Conservation (phyloP, 768 basidiomycete genomes). For the Paxillus ammoniavirescens region DNA sequence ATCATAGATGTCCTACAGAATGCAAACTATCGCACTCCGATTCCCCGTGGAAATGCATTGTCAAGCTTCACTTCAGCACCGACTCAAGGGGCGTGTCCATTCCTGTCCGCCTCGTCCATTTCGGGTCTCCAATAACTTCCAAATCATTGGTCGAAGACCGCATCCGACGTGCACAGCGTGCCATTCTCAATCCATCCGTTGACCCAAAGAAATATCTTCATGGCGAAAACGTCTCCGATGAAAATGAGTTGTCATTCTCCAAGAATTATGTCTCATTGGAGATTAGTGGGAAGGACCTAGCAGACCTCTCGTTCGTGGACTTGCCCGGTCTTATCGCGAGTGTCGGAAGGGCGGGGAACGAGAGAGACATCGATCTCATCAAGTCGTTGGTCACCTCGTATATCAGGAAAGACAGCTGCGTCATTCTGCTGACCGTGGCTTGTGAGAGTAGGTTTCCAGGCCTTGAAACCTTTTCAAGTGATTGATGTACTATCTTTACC, state of each 20-base stretch:
- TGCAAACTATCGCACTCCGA: conserved; percentile 42
- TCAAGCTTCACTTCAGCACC: conserved; percentile 41
- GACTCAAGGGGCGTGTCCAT: conserved; percentile 36
- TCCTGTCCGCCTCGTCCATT: conserved; percentile 35
- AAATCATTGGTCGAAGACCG: conserved; percentile 57
- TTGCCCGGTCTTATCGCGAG: conserved; percentile 59
- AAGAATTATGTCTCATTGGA: conserved; percentile 50
- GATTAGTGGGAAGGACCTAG: conserved; percentile 54
- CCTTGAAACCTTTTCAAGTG: too few relatives aligned
- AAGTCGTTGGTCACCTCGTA: conserved; percentile 50
- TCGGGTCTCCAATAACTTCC: conserved; percentile 46
- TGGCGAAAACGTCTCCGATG: not conserved
- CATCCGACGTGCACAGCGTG: conserved; percentile 57
- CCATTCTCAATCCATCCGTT: conserved; percentile 53
- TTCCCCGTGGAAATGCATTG: conserved; percentile 44
- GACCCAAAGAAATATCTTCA: not conserved
- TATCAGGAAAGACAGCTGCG: conserved; percentile 58
- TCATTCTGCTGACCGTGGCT: conserved; percentile 55
- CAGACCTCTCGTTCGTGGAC: conserved; percentile 60
- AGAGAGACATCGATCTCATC: conserved; percentile 57
- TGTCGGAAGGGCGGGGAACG: conserved; percentile 43
- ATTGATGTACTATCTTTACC: not conserved
- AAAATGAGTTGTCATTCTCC: conserved; percentile 38
- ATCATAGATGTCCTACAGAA: conserved; percentile 49
- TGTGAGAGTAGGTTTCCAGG: too few relatives aligned